Evolutionary conservation across 108 stramenopile genomes (phyloP), one percentile per base, ranked within the genome.

Genomic region (Craspedostauros australis): DNA sequence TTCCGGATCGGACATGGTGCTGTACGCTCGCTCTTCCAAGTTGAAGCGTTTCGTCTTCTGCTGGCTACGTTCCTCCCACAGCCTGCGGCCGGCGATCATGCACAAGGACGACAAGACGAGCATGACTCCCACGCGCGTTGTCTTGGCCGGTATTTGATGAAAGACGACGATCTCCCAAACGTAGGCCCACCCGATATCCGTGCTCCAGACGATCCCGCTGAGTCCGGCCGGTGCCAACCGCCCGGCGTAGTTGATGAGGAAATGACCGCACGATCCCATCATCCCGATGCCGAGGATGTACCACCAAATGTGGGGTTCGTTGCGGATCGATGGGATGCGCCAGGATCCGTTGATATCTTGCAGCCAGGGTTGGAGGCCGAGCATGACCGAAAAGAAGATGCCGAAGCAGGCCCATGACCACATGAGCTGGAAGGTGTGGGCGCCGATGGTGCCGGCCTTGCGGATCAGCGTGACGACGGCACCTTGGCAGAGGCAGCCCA

Each of bases 341-440:
- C 75, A 69, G 71, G 5, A 18, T 2, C 18, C 54, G 45, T 18
- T 51, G 40, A 32, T 46, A 38, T 7, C 34, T 40, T 1, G 14
- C 6, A 22, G 38, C 54, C n/a, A n/a, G n/a, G n/a, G n/a, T n/a
- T n/a, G n/a, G n/a, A n/a, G n/a, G n/a, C n/a, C n/a, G n/a, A n/a
- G n/a, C n/a, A n/a, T n/a, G n/a, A n/a, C n/a, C n/a, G n/a, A n/a
- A 34, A 75, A 75, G 2, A 61, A 38, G 15, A 66, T 39, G 15
- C 70, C 75, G 50, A 76, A 72, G 9, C 47, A 14, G 6, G 46
- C 65, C 75, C 70, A 76, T 5, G 61, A 63, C 4, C 71, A 68
- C 1, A 76, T 41, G 2, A 77, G 42, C 60, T 77, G 71, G 11
- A 62, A 53, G 0, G 76, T 77, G 44, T 77, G 76, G 21, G 56